A percentile compares a stretch with the other conserved stretches of the same genome.
Conservation (phyloP, 2,329 filamentous ascomycete genomes). For the Nigrospora oryzae region DNA sequence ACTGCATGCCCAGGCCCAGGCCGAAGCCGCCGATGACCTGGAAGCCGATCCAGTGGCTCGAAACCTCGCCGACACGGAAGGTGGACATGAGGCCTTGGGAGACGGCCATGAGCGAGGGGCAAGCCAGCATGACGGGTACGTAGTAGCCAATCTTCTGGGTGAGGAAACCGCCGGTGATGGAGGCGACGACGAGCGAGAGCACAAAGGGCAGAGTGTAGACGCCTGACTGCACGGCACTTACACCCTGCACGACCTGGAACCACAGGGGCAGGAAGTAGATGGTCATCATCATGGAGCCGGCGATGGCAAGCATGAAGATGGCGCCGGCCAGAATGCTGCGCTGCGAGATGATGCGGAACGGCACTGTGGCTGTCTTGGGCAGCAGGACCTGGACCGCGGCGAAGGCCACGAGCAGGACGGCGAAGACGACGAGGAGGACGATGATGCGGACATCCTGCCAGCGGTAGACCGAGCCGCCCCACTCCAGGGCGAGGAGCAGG, state of each 20-base stretch:
- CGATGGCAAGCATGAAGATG: conserved; percentile 19
- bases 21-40: conserved; percentile 52
- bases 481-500: conserved; percentile 55
- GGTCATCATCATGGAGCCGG: conserved; percentile 40
- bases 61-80: conserved; percentile 34
- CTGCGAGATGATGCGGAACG: conserved; percentile 43
- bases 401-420: conserved; percentile 35
- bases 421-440: conserved; percentile 43
- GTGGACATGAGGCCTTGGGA: conserved; percentile 52
- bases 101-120: conserved; percentile 38
- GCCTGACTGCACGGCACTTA: conserved; percentile 44
- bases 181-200: conserved; percentile 44
- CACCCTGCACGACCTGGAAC: conserved; percentile 50
- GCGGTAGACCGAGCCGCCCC: conserved; percentile 42
- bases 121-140: conserved; percentile 44
- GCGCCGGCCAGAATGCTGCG: conserved; percentile 42
- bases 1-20: conserved; percentile 50
- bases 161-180: conserved; percentile 35
- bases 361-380: conserved; percentile 49
- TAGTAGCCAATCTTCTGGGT: conserved; percentile 53
- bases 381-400: conserved; percentile 41
- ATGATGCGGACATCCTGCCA: conserved; percentile 47
- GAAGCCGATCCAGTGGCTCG: conserved; percentile 49
- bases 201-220: conserved; percentile 50
- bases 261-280: conserved; percentile 47